Evolutionary conservation across 148 eudicot species (phyloP).

Genomic region (Camellia lanceoleosa): DNA sequence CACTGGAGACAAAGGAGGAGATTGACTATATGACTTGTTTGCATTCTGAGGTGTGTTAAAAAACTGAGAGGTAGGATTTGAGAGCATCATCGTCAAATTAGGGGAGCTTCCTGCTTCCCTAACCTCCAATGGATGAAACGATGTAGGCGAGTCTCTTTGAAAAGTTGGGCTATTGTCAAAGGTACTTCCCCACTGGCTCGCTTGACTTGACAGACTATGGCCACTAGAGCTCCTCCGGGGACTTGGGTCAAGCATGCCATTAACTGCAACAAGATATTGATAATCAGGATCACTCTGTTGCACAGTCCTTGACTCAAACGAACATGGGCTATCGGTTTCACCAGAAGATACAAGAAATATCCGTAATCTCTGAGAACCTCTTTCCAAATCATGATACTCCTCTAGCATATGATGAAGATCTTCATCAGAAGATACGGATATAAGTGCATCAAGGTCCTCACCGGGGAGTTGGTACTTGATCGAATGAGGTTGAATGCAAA

Average conservation of each 20-base stretch:
- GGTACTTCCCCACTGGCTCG: slow-evolving; percentile 31
- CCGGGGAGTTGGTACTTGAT: slow-evolving; percentile 92
- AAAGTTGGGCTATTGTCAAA: slow-evolving; percentile 41
- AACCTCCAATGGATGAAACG: slow-evolving; percentile 34
- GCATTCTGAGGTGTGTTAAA: slow-evolving; percentile 25
- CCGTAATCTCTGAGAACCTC: slow-evolving; percentile 62
- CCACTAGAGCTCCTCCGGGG: slow-evolving; percentile 50
- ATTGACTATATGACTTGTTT: slow-evolving; percentile 30
- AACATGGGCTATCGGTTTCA: slow-evolving; percentile 55
- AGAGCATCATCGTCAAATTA: slow-evolving; percentile 13
- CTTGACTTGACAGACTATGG: slow-evolving; percentile 39
- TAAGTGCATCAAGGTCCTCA: slow-evolving; percentile 93
- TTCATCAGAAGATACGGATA: slow-evolving; percentile 85
- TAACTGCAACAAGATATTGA: slow-evolving; percentile 81
- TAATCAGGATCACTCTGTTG: slow-evolving; percentile 59
- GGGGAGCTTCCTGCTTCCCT: slow-evolving; percentile 35
- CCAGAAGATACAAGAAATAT: slow-evolving; percentile 57
- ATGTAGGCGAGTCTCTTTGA: slow-evolving; percentile 49
- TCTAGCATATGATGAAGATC: slow-evolving; percentile 91
- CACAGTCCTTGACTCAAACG: slow-evolving; percentile 32
- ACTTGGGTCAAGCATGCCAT: slow-evolving; percentile 54
- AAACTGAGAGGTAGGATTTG: slow-evolving; percentile 27
- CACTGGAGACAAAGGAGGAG: slow-evolving; percentile 49
- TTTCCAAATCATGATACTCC: slow-evolving; percentile 79
- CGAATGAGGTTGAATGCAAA: slow-evolving; percentile 62